Conservation (phyloP, 225 moss, liverwort and hornwort genomes). For the Bryoerythrophyllum caledonicum region DNA sequence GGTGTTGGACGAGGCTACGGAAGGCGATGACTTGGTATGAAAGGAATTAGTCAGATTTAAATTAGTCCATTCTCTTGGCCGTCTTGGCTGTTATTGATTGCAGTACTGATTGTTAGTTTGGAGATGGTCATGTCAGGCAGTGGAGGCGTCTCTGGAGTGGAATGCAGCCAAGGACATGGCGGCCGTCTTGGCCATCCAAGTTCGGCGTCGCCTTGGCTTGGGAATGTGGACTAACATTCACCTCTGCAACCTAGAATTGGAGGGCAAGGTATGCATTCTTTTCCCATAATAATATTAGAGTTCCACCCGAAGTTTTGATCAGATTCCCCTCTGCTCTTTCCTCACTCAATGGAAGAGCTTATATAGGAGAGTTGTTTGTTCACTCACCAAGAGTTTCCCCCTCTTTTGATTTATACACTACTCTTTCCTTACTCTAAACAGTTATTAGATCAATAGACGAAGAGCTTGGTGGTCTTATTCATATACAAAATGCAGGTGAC, state of each 20-base stretch:
- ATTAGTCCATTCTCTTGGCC: not conserved
- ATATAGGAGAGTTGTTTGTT: no score
- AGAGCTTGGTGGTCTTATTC: no score
- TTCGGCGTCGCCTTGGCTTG: constrained; percentile 74
- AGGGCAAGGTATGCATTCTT: constrained; percentile 66
- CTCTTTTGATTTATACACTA: no score
- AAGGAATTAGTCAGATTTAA: not conserved
- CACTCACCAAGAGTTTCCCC: no score
- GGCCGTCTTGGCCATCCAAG: constrained; percentile 78
- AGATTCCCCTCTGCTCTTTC: no score
- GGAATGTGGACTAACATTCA: constrained; percentile 86
- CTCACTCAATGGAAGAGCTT: no score
- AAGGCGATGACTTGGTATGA: constrained; percentile 83
- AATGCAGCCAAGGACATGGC: constrained; percentile 76
- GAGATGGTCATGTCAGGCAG: constrained; percentile 46
- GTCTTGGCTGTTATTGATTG: constrained; percentile 7
- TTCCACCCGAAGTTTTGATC: no score
- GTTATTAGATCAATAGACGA: no score
- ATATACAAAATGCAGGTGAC: no score
- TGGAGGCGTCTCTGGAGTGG: constrained; percentile 82
- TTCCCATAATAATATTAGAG: no score
- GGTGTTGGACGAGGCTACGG: constrained; percentile 53
- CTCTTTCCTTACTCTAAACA: no score
- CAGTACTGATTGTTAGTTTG: constrained; percentile 26
- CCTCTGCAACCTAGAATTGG: constrained; percentile 68